Percentiles rank a stretch among this genome's conserved stretches.
These are phyloP conservation scores for Symbiodinium pilosum DNA, from an alignment of 73 alveolate species.

Conservation along the genomic window DNA sequence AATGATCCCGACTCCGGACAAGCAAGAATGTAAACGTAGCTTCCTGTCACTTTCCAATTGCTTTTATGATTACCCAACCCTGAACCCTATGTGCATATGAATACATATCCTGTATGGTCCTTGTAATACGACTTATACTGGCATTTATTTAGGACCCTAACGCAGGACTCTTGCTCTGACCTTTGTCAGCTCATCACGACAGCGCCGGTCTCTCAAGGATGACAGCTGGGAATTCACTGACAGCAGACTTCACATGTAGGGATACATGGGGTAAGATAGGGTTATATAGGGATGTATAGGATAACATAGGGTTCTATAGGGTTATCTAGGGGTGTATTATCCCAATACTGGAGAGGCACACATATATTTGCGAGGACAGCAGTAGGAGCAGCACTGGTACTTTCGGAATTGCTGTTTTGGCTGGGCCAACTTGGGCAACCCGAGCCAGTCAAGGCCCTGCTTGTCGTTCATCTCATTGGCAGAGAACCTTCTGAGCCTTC, in stretches of 20 bases:
- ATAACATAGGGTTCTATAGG: too few relatives aligned
- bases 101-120: too few relatives aligned
- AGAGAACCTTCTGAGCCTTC: slow-evolving; percentile 54
- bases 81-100: too few relatives aligned
- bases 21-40: too few relatives aligned
- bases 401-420: neutral
- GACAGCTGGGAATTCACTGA: neutral
- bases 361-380: too few relatives aligned
- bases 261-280: too few relatives aligned
- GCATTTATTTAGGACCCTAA: neutral
- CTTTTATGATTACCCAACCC: too few relatives aligned
- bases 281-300: too few relatives aligned
- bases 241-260: neutral
- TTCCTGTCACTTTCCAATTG: too few relatives aligned
- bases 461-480: slow-evolving; percentile 86
- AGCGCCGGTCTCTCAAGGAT: slow-evolving; percentile 15
- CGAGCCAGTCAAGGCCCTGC: slow-evolving; percentile 33
- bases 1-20: too few relatives aligned
- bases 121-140: neutral
- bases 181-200: slow-evolving; percentile 88
- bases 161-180: slow-evolving; percentile 86
- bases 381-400: neutral
- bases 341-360: too few relatives aligned
- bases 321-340: too few relatives aligned
- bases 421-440: neutral